A percentile compares a stretch with the other conserved stretches of the same genome.
Evolutionary conservation across 164 flowering plant species (phyloP).

Genomic region (Kalanchoe fedtschenkoi): DNA sequence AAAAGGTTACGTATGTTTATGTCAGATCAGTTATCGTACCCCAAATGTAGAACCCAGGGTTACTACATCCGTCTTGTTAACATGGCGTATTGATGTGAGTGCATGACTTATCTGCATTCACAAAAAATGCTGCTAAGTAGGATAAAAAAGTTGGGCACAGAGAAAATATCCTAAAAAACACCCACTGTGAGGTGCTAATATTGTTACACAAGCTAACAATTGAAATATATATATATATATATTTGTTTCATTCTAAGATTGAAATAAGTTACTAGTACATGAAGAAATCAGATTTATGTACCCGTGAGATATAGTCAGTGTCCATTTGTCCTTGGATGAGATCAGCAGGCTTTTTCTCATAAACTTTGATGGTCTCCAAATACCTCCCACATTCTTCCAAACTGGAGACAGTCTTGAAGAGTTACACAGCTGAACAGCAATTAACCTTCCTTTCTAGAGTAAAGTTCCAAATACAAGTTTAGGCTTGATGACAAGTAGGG

Average conservation of each 20-base stretch:
- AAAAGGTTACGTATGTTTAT: neutral
- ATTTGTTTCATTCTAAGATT: no score
- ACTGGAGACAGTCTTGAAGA: slow-evolving; percentile 33
- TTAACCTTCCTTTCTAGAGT: neutral
- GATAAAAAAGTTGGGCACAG: neutral
- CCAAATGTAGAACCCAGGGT: slow-evolving; percentile 96
- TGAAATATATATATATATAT: no score
- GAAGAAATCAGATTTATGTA: slow-evolving; percentile 15
- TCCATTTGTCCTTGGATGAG: slow-evolving; percentile 92
- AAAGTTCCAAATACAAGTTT: no score
- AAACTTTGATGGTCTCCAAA: slow-evolving; percentile 93
- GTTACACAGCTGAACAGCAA: slow-evolving; percentile 1
- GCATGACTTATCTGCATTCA: slow-evolving; percentile 59
- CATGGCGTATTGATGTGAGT: slow-evolving; percentile 69
- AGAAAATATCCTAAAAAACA: no score
- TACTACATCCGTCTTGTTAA: slow-evolving; percentile 96
- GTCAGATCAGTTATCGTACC: slow-evolving; percentile 31
- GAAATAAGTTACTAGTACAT: neutral
- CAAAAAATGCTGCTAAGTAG: slow-evolving; percentile 5
- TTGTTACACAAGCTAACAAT: no score
- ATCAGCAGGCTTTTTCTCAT: slow-evolving; percentile 98
- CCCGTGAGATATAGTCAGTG: slow-evolving; percentile 87
- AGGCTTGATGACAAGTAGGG: no score
- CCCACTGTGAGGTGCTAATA: no score
- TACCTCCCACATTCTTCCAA: slow-evolving; percentile 98